These are phyloP conservation scores for Aspergillus avenaceus DNA, from an alignment of 495 filamentous ascomycete species.

Conservation along the genomic window DNA sequence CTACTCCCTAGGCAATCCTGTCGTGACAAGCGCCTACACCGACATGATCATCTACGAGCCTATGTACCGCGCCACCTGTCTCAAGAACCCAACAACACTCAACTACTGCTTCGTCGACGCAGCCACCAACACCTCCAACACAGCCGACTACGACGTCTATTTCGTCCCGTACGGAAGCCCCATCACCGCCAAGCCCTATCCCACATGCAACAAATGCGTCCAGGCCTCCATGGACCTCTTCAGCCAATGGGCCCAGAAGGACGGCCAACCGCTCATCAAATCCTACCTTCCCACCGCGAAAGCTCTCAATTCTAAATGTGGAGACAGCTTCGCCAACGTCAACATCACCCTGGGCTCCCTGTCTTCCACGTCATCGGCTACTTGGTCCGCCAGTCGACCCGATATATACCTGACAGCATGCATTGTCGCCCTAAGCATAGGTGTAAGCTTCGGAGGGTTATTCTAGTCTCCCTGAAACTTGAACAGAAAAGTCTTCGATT, in stretches of 20 bases:
- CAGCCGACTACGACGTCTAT: conserved; percentile 72
- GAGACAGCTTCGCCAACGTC: conserved; percentile 56
- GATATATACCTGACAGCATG: not conserved
- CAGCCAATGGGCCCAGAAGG: conserved; percentile 53
- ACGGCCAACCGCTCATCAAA: conserved; percentile 50
- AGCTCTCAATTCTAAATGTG: conserved; percentile 63
- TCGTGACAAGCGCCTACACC: conserved; percentile 69
- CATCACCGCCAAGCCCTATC: conserved; percentile 57
- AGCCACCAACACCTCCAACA: conserved; percentile 65
- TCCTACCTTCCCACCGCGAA: conserved; percentile 62
- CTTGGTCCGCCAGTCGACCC: conserved; percentile 2
- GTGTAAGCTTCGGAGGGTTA: conserved; percentile 1
- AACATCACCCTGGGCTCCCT: conserved; percentile 44
- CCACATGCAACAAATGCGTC: conserved; percentile 67
- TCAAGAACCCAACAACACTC: conserved; percentile 45
- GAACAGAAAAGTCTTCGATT: not conserved
- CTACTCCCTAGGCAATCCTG: conserved; percentile 57
- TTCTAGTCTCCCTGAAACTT: conserved; percentile 1
- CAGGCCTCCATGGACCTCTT: conserved; percentile 68
- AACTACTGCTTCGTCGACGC: conserved; percentile 74
- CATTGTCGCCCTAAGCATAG: not conserved
- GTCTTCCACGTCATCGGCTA: conserved; percentile 12
- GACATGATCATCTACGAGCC: conserved; percentile 69
- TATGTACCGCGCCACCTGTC: conserved; percentile 74
- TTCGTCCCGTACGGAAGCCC: conserved; percentile 74